Percentiles rank a stretch among this genome's conserved stretches.
phyloP scores from a whole-genome alignment of 2,329 filamentous ascomycete genomes.

The Alternaria hordeiaustralica region DNA sequence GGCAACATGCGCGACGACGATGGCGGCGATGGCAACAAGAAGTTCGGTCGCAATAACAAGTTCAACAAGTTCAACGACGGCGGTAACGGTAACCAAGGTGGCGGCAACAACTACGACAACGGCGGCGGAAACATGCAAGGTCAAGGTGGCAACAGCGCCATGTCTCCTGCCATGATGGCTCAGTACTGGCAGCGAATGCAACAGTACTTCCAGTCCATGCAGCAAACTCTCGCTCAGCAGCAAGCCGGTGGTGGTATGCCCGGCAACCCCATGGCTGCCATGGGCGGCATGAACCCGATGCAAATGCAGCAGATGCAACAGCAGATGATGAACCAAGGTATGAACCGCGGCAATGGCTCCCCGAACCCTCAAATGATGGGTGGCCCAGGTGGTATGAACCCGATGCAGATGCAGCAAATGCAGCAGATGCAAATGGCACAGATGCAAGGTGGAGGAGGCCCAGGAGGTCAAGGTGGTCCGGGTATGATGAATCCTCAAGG shows the following conservation, averaged over 20 bases:
- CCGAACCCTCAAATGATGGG: conserved; percentile 48
- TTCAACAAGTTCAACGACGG: conserved; percentile 45
- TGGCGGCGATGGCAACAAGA: conserved; percentile 66
- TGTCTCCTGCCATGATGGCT: conserved; percentile 97
- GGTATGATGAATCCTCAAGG: conserved; percentile 30
- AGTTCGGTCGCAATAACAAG: conserved; percentile 47
- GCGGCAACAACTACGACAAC: conserved; percentile 54
- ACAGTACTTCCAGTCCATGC: conserved; percentile 94
- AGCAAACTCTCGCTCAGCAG: conserved; percentile 76
- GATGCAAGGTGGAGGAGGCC: conserved; percentile 56
- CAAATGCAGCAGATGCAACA: conserved; percentile 51
- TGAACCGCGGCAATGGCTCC: conserved; percentile 41
- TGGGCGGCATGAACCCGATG: conserved; percentile 66
- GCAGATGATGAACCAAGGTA: conserved; percentile 42
- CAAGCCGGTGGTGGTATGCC: conserved; percentile 49
- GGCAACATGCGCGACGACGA: conserved; percentile 94
- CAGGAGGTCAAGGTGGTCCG: conserved; percentile 28
- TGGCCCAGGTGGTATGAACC: conserved; percentile 67
- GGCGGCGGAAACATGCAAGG: conserved; percentile 54
- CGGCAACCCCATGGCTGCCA: conserved; percentile 56
- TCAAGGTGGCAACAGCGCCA: conserved; percentile 59
- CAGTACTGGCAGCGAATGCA: conserved; percentile 99
- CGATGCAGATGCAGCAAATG: conserved; percentile 71
- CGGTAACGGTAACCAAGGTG: conserved; percentile 51
- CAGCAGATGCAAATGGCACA: conserved; percentile 66